A percentile compares a stretch with the other conserved stretches of the same genome.
Evolutionary conservation across 1,139 yeast species (phyloP).

Genomic region (Lodderomyces margitis): DNA sequence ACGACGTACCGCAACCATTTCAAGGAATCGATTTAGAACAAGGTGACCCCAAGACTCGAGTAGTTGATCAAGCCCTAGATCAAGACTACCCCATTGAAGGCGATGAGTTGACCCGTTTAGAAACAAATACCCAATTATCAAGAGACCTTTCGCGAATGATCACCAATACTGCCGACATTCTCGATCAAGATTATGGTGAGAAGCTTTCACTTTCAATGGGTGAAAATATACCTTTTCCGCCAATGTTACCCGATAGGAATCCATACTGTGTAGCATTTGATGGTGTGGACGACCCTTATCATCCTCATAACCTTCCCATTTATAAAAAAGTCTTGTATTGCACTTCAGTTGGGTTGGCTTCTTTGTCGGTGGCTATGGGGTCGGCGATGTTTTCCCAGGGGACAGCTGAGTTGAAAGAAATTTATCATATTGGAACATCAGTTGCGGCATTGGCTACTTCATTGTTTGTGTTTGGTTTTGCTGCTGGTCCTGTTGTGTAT

Average conservation of each 20-base stretch:
- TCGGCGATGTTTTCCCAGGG: slow-evolving; percentile 42
- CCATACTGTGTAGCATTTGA: slow-evolving; percentile 40
- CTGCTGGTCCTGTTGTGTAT: slow-evolving; percentile 43
- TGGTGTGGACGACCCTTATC: slow-evolving; percentile 50
- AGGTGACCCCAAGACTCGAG: not conserved
- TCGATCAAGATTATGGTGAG: slow-evolving; percentile 28
- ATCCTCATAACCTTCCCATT: slow-evolving; percentile 49
- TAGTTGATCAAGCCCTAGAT: not conserved
- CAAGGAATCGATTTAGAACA: not conserved
- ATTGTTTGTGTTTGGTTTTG: slow-evolving; percentile 43
- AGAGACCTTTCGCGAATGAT: slow-evolving; percentile 29
- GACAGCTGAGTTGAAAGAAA: slow-evolving; percentile 20
- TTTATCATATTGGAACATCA: slow-evolving; percentile 33
- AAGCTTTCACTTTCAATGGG: slow-evolving; percentile 43
- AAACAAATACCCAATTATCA: slow-evolving; percentile 25
- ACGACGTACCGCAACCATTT: not conserved
- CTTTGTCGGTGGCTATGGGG: slow-evolving; percentile 48
- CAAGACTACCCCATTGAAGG: slow-evolving; percentile 15
- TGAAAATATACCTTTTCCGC: slow-evolving; percentile 36
- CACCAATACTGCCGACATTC: slow-evolving; percentile 32
- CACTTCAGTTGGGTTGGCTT: slow-evolving; percentile 29
- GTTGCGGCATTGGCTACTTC: slow-evolving; percentile 40
- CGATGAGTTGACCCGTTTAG: slow-evolving; percentile 28
- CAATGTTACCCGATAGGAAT: slow-evolving; percentile 32
- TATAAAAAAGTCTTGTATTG: slow-evolving; percentile 26